Conservation (phyloP, 306 rosid genomes). For the Quercus cerris region DNA sequence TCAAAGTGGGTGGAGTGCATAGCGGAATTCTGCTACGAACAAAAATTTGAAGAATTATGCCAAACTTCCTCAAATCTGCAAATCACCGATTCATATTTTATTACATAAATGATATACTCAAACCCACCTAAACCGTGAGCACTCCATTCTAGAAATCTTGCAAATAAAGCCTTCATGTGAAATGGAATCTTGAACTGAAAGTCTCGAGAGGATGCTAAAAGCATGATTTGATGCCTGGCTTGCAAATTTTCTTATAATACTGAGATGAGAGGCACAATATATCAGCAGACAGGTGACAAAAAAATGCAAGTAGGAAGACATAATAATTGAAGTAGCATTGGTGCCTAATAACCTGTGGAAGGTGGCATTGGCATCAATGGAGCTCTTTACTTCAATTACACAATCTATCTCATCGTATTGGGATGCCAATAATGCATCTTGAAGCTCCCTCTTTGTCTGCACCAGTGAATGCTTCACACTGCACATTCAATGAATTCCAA, state of each 20-base stretch:
- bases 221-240: slow-evolving; percentile 57
- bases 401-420: slow-evolving; percentile 55
- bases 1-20: slow-evolving; percentile 64
- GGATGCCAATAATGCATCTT: slow-evolving; percentile 55
- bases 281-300: slow-evolving; percentile 30
- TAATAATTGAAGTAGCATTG: slow-evolving; percentile 20
- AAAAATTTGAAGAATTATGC: neutral
- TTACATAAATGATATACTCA: slow-evolving; percentile 25
- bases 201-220: slow-evolving; percentile 34
- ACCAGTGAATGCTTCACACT: slow-evolving; percentile 74
- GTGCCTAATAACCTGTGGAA: slow-evolving; percentile 72
- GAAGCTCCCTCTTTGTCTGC: slow-evolving; percentile 69
- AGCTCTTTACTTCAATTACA: slow-evolving; percentile 79
- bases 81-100: neutral
- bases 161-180: slow-evolving; percentile 30
- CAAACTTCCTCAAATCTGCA: slow-evolving; percentile 5
- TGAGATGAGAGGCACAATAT: slow-evolving; percentile 30
- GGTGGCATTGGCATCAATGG: slow-evolving; percentile 69
- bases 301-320: slow-evolving; percentile 8
- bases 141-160: slow-evolving; percentile 57
- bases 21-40: slow-evolving; percentile 61
- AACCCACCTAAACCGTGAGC: slow-evolving; percentile 64
- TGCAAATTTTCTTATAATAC: slow-evolving; percentile 54
- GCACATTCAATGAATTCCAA: slow-evolving; percentile 31
- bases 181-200: slow-evolving; percentile 30